Evolutionary conservation across 164 flowering plant genomes (phyloP).

Genomic region (Vitis rupestris): DNA sequence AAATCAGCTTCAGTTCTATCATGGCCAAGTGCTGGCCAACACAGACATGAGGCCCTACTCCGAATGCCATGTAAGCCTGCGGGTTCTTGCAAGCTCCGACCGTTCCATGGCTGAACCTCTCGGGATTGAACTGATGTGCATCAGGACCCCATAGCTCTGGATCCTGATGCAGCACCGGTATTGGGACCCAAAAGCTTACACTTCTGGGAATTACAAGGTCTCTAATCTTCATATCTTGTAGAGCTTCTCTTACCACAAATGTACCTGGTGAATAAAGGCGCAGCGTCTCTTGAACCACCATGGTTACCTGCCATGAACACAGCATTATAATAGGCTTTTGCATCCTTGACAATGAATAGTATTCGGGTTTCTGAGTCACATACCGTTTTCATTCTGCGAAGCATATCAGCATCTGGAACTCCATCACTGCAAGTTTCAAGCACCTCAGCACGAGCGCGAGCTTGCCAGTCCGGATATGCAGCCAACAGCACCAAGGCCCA

Average conservation of each 20-base stretch:
- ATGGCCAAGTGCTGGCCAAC: conserved; percentile 51
- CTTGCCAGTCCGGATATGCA: conserved; percentile 54
- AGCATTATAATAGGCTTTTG: too few relatives aligned
- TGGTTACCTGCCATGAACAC: conserved; percentile 33
- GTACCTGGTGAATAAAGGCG: conserved; percentile 48
- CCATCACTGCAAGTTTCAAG: conserved; percentile 30
- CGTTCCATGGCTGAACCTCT: conserved; percentile 42
- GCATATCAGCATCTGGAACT: conserved; percentile 30
- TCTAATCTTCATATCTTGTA: conserved; percentile 34
- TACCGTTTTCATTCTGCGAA: conserved; percentile 46
- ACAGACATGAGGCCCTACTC: conserved; percentile 41
- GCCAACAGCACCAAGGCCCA: conserved; percentile 55
- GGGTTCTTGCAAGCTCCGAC: conserved; percentile 41
- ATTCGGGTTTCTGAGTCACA: background rate
- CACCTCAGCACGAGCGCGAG: conserved; percentile 48
- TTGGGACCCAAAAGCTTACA: conserved; percentile 26
- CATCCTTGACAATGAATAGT: too few relatives aligned
- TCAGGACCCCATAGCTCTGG: conserved; percentile 45
- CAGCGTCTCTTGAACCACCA: conserved; percentile 56
- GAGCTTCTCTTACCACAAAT: conserved; percentile 34
- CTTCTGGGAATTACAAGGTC: conserved; percentile 42
- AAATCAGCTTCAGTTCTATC: conserved; percentile 41
- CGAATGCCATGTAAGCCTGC: conserved; percentile 55
- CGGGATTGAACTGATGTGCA: conserved; percentile 42
- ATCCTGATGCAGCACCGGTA: conserved; percentile 34